Conservation (phyloP, 2,329 filamentous ascomycete species). For the Phyllosticta citribraziliensis region DNA sequence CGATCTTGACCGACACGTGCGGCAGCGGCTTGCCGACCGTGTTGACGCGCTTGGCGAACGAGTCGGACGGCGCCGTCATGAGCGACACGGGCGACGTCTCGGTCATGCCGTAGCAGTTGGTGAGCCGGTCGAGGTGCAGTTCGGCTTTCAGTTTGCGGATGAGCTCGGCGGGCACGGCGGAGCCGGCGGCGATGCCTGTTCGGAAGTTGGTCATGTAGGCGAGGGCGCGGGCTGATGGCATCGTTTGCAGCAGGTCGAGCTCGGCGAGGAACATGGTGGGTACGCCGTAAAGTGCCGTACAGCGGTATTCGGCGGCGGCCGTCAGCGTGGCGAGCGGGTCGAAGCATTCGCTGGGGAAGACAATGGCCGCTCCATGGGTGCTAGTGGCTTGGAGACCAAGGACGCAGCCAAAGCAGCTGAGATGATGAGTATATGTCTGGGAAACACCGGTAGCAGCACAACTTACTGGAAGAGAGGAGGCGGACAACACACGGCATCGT, state of each 20-base stretch:
- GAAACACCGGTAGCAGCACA: neutral
- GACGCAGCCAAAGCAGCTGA: constrained; percentile 73
- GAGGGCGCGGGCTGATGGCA: constrained; percentile 16
- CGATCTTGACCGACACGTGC: constrained; percentile 70
- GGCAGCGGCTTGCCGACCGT: constrained; percentile 75
- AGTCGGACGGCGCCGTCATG: constrained; percentile 75
- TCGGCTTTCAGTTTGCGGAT: constrained; percentile 65
- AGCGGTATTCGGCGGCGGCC: constrained; percentile 52
- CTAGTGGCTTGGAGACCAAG: constrained; percentile 95
- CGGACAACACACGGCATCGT: constrained; percentile 59
- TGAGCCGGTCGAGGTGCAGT: constrained; percentile 70
- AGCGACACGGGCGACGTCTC: constrained; percentile 66
- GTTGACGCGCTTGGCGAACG: constrained; percentile 60
- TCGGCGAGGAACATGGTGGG: constrained; percentile 92
- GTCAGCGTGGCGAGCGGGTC: constrained; percentile 63
- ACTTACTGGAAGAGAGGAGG: constrained; percentile 44
- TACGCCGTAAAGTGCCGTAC: constrained; percentile 73
- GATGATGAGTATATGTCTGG: neutral
- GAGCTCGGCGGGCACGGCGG: constrained; percentile 69
- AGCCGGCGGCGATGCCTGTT: constrained; percentile 89
- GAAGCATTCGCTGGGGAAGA: constrained; percentile 82
- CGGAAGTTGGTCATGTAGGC: constrained; percentile 55
- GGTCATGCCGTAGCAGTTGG: constrained; percentile 96
- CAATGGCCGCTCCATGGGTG: constrained; percentile 69
- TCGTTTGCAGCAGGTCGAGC: constrained; percentile 60